phyloP scores from a whole-genome alignment of 2,329 filamentous ascomycete genomes.

The Ophiostoma tasmaniense region DNA sequence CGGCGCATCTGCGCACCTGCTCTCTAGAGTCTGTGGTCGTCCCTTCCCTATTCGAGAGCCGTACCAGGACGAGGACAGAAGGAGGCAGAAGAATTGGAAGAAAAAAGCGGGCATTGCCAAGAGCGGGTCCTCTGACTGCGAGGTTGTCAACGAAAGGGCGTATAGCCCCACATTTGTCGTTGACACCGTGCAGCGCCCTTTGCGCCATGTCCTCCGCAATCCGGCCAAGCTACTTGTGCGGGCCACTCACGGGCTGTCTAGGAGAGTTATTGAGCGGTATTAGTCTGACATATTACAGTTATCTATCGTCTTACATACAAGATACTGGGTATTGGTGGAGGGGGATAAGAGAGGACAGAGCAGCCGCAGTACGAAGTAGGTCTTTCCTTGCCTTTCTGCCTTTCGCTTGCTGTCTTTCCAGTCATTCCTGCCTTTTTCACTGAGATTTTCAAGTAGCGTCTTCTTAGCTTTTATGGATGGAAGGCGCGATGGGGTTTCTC shows the following conservation, averaged over 20 bases:
- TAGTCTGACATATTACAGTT: not conserved
- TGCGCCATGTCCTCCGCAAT: not conserved
- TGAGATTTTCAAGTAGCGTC: not conserved
- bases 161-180: constrained; percentile 12
- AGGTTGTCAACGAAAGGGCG: constrained; percentile 20
- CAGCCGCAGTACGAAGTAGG: not conserved
- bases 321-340: not conserved
- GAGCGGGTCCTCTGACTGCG: constrained; percentile 11
- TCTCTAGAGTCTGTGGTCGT: not conserved
- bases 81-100: constrained; percentile 11
- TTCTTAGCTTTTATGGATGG: not conserved
- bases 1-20: not conserved
- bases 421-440: not conserved
- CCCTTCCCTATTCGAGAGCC: constrained; percentile 4
- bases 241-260: not conserved
- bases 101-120: not conserved
- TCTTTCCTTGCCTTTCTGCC: not conserved
- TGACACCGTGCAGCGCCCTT: constrained; percentile 1
- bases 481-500: not conserved
- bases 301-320: not conserved
- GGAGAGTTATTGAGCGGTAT: not conserved
- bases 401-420: not conserved
- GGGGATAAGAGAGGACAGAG: not conserved
- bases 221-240: not conserved
- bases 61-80: constrained; percentile 10